Evolutionary conservation across 1,284 basidiomycete genomes (phyloP).

Genomic region (Meripilus lineatus): DNA sequence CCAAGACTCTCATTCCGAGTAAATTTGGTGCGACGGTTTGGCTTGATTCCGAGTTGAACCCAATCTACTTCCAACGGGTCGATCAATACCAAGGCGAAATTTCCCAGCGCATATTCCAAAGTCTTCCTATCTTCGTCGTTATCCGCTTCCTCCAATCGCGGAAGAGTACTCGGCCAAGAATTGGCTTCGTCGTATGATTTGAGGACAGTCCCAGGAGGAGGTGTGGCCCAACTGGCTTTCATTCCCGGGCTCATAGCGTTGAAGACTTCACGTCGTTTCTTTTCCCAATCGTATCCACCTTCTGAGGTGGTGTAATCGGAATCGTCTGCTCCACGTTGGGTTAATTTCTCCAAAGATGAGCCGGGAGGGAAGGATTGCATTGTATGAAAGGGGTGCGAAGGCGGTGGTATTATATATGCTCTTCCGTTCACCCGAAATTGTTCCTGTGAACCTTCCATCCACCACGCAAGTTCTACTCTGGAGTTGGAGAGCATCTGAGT

Average conservation of each 20-base stretch:
- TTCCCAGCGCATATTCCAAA: conserved; percentile 46
- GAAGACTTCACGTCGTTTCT: conserved; percentile 47
- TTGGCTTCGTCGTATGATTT: conserved; percentile 48
- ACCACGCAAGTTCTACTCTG: conserved; percentile 52
- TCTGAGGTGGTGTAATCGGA: neutral
- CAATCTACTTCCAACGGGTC: conserved; percentile 63
- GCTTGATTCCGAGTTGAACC: conserved; percentile 47
- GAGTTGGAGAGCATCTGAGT: conserved; percentile 40
- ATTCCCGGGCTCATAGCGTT: conserved; percentile 47
- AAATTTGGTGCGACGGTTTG: conserved; percentile 54
- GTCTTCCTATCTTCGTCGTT: conserved; percentile 38
- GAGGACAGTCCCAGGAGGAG: conserved; percentile 48
- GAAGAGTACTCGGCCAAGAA: conserved; percentile 47
- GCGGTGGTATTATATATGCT: conserved; percentile 41
- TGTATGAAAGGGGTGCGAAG: conserved; percentile 26
- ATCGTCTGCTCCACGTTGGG: conserved; percentile 23
- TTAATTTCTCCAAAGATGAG: conserved; percentile 33
- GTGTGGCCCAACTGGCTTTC: conserved; percentile 63
- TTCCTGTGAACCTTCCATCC: conserved; percentile 47
- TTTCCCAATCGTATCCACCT: conserved; percentile 54
- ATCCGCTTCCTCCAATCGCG: conserved; percentile 37
- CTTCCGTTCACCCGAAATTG: conserved; percentile 54
- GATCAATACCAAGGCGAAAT: conserved; percentile 61
- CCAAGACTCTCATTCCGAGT: conserved; percentile 32
- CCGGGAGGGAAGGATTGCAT: conserved; percentile 14